phyloP scores from a whole-genome alignment of 257 asterid species.

The Solanum peruvianum region DNA sequence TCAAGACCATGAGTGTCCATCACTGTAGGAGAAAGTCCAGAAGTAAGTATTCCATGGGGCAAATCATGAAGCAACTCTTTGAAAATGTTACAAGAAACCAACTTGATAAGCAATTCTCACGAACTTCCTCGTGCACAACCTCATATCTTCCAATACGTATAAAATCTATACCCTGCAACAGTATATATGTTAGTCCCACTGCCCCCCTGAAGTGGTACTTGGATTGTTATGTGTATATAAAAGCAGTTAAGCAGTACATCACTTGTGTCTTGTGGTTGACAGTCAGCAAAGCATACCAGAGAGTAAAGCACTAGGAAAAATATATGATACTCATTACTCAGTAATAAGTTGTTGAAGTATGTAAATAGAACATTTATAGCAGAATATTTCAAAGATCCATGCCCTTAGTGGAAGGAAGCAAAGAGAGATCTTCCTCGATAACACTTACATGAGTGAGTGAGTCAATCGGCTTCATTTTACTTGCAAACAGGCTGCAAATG shows the following conservation, averaged over 20 bases:
- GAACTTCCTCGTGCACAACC: conserved; percentile 76
- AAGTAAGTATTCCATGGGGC: neutral
- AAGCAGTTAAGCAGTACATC: neutral
- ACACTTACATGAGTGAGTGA: neutral
- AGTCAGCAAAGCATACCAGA: neutral
- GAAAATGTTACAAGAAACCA: conserved; percentile 1
- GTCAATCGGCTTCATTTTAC: neutral
- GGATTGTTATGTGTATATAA: neutral
- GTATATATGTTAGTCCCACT: neutral
- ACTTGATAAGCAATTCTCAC: conserved; percentile 76
- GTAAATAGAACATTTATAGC: neutral
- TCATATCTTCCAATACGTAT: conserved; percentile 84
- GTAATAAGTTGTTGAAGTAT: neutral
- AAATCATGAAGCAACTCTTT: neutral
- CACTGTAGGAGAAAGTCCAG: conserved; percentile 26
- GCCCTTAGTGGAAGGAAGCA: neutral
- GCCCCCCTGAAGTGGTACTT: neutral
- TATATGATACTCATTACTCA: neutral
- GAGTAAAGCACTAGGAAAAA: neutral
- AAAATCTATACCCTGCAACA: conserved; percentile 74
- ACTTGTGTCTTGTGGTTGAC: neutral
- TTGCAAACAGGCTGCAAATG: neutral
- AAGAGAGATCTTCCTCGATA: neutral
- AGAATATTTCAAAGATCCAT: neutral
- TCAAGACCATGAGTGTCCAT: conserved; percentile 43